A percentile compares a stretch with the other conserved stretches of the same genome.
These are phyloP conservation scores for Fagus sylvatica DNA, from an alignment of 306 rosid genomes.

Conservation along the genomic window DNA sequence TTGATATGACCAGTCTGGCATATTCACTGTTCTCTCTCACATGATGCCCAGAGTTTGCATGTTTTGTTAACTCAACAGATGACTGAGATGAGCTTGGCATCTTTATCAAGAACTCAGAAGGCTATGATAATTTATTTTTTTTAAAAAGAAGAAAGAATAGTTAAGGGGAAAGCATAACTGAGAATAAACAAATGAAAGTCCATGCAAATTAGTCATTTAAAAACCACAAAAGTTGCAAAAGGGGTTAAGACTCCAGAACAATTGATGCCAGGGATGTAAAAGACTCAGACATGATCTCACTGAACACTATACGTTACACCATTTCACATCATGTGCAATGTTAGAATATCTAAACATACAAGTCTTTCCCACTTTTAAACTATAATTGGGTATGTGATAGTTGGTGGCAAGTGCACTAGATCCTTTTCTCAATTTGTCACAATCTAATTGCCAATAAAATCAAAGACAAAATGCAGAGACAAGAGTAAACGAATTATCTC, in stretches of 20 bases:
- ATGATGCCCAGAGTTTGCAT: slow-evolving; percentile 46
- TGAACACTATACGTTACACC: too few species aligned
- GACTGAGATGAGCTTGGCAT: slow-evolving; percentile 41
- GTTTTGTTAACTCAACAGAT: slow-evolving; percentile 50
- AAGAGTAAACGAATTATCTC: neutral
- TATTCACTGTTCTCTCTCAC: slow-evolving; percentile 69
- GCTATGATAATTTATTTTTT: neutral
- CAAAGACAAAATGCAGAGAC: neutral
- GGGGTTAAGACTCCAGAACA: neutral
- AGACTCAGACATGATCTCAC: too few species aligned
- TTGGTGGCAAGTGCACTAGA: neutral
- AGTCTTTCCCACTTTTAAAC: neutral
- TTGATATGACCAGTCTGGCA: slow-evolving; percentile 74
- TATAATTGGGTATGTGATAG: neutral
- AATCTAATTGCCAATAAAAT: neutral
- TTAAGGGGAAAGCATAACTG: neutral
- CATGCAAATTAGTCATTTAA: neutral
- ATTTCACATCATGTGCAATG: too few species aligned
- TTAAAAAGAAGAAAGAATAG: neutral
- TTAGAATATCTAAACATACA: neutral
- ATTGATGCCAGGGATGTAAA: neutral
- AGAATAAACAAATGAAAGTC: neutral
- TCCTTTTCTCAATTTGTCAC: neutral
- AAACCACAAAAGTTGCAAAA: neutral
- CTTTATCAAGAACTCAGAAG: slow-evolving; percentile 41